phyloP scores from a whole-genome alignment of 2,329 filamentous ascomycete genomes.

The Pseudogymnoascus sp. region DNA sequence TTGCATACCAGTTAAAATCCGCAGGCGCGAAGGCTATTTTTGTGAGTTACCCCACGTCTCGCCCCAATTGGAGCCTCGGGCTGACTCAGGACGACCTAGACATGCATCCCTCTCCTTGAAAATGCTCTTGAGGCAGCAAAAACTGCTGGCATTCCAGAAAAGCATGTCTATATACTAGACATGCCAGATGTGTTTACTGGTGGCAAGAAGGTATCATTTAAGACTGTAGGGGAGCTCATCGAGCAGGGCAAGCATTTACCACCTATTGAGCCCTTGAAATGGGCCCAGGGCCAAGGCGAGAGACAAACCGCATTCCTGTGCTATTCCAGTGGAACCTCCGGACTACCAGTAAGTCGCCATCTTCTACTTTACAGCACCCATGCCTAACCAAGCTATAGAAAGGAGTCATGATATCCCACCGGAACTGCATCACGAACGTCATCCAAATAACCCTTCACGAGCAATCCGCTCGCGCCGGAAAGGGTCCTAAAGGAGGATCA shows the following conservation, averaged over 20 bases:
- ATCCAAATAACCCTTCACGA: slow-evolving; percentile 51
- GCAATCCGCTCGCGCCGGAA: neutral
- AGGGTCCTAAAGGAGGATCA: neutral
- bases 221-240: slow-evolving; percentile 60
- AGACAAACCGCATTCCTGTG: slow-evolving; percentile 67
- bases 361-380: neutral
- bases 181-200: slow-evolving; percentile 41
- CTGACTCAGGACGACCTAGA: slow-evolving; percentile 28
- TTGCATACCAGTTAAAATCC: slow-evolving; percentile 65
- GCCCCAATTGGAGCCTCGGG: neutral
- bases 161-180: slow-evolving; percentile 61
- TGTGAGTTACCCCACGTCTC: slow-evolving; percentile 10
- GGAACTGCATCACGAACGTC: slow-evolving; percentile 71
- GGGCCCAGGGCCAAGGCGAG: slow-evolving; percentile 54
- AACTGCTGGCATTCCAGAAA: slow-evolving; percentile 53
- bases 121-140: slow-evolving; percentile 58
- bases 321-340: slow-evolving; percentile 75
- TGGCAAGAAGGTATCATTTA: slow-evolving; percentile 40
- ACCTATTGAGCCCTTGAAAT: slow-evolving; percentile 45
- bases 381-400: slow-evolving; percentile 42
- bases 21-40: slow-evolving; percentile 64
- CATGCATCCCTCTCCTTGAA: slow-evolving; percentile 60
- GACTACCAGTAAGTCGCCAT: slow-evolving; percentile 57
- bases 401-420: slow-evolving; percentile 77
- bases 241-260: slow-evolving; percentile 48